A percentile compares a stretch with the other conserved stretches of the same genome.
phyloP scores from a whole-genome alignment of 139 green algal species.

The Chlamydomonas schloesseri region DNA sequence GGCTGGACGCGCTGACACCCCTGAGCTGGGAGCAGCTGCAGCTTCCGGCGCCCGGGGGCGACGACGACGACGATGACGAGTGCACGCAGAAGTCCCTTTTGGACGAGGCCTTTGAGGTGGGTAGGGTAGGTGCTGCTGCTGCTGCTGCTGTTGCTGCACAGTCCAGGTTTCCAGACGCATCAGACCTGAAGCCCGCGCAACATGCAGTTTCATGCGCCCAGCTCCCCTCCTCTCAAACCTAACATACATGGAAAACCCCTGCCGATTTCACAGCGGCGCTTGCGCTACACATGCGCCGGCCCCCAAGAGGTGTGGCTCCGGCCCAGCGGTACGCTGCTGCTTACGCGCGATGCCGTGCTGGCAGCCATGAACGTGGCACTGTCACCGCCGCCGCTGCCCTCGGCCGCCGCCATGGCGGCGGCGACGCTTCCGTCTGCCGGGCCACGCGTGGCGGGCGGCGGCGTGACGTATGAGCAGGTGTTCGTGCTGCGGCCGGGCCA shows the following conservation, averaged over 20 bases:
- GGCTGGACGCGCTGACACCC: too few relatives aligned
- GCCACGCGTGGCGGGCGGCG: neutral
- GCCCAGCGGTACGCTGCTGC: neutral
- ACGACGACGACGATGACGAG: neutral
- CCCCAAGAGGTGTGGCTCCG: slow-evolving; percentile 15
- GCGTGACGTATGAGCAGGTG: slow-evolving; percentile 17
- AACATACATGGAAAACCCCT: too few relatives aligned
- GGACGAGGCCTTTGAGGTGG: neutral
- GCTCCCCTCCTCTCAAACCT: too few relatives aligned
- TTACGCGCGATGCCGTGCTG: neutral
- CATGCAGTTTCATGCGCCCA: too few relatives aligned
- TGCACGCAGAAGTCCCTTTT: neutral
- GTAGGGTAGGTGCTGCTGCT: too few relatives aligned
- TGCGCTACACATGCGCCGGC: neutral
- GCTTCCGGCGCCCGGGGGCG: neutral
- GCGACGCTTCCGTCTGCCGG: too few relatives aligned
- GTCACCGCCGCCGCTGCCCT: too few relatives aligned
- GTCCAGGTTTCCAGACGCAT: too few relatives aligned
- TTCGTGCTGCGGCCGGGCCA: neutral
- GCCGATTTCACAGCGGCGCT: neutral
- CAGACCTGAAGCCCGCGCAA: too few relatives aligned
- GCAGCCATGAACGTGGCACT: neutral
- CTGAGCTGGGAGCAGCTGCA: neutral
- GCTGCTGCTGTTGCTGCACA: too few relatives aligned
- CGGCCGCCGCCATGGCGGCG: too few relatives aligned